Conservation (phyloP, 352 stramenopile species). For the Phytophthora sp. region DNA sequence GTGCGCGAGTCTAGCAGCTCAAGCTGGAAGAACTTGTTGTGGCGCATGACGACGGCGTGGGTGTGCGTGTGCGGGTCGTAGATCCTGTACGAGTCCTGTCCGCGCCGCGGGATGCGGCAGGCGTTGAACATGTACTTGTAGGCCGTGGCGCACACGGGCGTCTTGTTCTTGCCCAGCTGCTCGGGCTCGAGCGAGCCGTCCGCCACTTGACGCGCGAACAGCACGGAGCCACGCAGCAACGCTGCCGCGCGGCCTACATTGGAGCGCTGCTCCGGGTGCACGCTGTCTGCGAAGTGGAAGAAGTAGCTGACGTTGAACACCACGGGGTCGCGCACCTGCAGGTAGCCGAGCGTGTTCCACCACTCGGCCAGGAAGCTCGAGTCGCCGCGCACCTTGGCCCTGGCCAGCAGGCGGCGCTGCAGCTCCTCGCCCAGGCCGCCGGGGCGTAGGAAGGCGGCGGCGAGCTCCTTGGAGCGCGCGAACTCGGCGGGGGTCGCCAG, state of each 20-base stretch:
- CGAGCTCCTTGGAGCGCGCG: constrained; percentile 65
- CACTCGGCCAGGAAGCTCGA: constrained; percentile 78
- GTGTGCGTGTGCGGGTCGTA: constrained; percentile 88
- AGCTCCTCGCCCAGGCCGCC: constrained; percentile 77
- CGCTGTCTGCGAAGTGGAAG: constrained; percentile 79
- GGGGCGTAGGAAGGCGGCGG: constrained; percentile 65
- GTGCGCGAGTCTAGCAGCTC: constrained; percentile 53
- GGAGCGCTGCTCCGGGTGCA: constrained; percentile 59
- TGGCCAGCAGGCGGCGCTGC: constrained; percentile 65
- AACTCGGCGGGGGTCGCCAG: constrained; percentile 85
- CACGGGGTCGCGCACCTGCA: constrained; percentile 80
- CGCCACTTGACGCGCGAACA: constrained; percentile 91
- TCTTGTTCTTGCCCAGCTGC: constrained; percentile 90
- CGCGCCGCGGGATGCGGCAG: constrained; percentile 89
- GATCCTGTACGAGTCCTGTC: constrained; percentile 84
- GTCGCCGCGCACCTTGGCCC: constrained; percentile 61
- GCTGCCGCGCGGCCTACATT: constrained; percentile 80
- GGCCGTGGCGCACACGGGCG: constrained; percentile 90
- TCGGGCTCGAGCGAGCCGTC: constrained; percentile 88
- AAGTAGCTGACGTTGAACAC: constrained; percentile 93
- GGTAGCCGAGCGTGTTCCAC: constrained; percentile 84
- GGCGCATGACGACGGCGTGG: constrained; percentile 91
- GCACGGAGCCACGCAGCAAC: constrained; percentile 84
- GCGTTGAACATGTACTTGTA: constrained; percentile 98
- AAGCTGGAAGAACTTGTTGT: constrained; percentile 81